Conservation (phyloP, 2,329 filamentous ascomycete species). For the Fusarium albosuccineum region DNA sequence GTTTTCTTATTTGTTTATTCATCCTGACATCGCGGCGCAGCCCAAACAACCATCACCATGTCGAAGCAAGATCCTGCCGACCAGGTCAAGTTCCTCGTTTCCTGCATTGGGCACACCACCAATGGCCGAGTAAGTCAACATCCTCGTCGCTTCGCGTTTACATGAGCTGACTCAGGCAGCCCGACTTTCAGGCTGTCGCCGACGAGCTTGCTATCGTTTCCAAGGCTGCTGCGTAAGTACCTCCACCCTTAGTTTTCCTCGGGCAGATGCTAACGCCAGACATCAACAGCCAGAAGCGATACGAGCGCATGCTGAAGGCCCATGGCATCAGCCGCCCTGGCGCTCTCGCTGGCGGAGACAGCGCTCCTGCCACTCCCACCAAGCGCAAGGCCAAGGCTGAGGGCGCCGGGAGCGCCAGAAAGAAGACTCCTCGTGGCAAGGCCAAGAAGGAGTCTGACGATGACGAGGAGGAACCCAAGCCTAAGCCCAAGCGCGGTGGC, state of each 20-base stretch:
- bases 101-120: constrained; percentile 72
- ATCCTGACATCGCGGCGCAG: constrained; percentile 15
- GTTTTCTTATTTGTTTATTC: background rate
- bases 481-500: constrained; percentile 31
- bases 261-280: constrained; percentile 1
- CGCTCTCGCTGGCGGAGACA: constrained; percentile 13
- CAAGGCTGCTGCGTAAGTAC: constrained; percentile 78
- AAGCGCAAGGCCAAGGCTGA: constrained; percentile 49
- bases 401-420: constrained; percentile 41
- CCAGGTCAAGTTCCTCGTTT: constrained; percentile 75
- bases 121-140: constrained; percentile 67
- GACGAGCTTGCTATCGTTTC: constrained; percentile 71
- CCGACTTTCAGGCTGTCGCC: constrained; percentile 75
- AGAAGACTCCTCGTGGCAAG: constrained; percentile 44
- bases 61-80: constrained; percentile 63
- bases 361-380: constrained; percentile 37
- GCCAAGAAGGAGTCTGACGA: constrained; percentile 45
- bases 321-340: constrained; percentile 60
- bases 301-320: constrained; percentile 74
- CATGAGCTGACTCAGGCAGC: constrained; percentile 55
- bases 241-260: background rate
- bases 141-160: background rate
- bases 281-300: constrained; percentile 71
- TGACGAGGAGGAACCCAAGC: constrained; percentile 39
- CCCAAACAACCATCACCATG: constrained; percentile 57